phyloP scores from a whole-genome alignment of 2,329 filamentous ascomycete genomes.

The Aspergillus niger region DNA sequence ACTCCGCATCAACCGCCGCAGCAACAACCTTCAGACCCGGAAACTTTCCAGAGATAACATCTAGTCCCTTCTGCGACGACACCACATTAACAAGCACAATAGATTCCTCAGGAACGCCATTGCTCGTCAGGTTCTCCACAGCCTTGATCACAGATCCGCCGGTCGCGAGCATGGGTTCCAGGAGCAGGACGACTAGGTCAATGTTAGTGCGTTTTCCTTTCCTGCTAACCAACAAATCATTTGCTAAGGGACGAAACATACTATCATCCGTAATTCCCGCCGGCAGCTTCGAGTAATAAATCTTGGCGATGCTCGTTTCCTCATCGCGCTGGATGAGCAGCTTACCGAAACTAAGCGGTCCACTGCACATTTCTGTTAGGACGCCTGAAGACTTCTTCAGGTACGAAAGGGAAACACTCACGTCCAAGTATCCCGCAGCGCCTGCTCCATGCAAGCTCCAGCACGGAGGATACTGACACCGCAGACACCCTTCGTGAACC shows the following conservation, averaged over 20 bases:
- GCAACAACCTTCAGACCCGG: conserved; percentile 27
- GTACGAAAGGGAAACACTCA: conserved; percentile 14
- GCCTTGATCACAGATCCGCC: conserved; percentile 23
- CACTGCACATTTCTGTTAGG: conserved; percentile 14
- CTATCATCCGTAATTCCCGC: conserved; percentile 20
- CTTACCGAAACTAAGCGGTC: conserved; percentile 34
- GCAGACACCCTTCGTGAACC: conserved; percentile 25
- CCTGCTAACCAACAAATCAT: not conserved
- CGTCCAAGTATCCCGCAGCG: conserved; percentile 31
- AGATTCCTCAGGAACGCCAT: conserved; percentile 24
- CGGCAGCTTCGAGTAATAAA: conserved; percentile 37
- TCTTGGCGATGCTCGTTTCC: conserved; percentile 28
- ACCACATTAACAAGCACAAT: conserved; percentile 35
- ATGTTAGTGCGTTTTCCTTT: not conserved
- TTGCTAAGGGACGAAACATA: conserved; percentile 14
- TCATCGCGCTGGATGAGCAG: conserved; percentile 39
- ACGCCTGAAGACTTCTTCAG: not conserved
- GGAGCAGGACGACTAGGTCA: conserved; percentile 17
- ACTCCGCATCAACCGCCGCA: conserved; percentile 20
- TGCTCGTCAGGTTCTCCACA: conserved; percentile 14
- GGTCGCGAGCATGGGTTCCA: conserved; percentile 25
- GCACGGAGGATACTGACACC: conserved; percentile 38
- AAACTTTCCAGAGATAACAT: conserved; percentile 22
- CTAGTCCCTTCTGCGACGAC: conserved; percentile 28
- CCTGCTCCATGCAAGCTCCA: conserved; percentile 35